A percentile compares a stretch with the other conserved stretches of the same genome.
Conservation (phyloP, 2,329 filamentous ascomycete genomes). For the Zymoseptoria pseudotritici region DNA sequence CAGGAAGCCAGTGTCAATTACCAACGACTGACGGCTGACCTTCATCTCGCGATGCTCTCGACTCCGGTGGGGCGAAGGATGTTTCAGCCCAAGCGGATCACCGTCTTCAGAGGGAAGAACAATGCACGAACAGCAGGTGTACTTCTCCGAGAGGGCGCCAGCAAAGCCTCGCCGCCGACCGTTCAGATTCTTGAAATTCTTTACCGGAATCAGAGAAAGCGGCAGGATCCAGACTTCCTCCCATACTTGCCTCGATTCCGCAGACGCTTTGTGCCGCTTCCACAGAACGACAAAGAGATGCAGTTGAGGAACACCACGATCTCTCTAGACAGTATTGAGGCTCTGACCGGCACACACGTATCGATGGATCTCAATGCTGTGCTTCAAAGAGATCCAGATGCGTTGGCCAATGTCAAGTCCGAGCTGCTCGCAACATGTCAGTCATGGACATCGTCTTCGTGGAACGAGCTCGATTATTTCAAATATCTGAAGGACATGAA, state of each 20-base stretch:
- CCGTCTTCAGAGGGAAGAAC: conserved; percentile 72
- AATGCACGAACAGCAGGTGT: conserved; percentile 77
- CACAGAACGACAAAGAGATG: conserved; percentile 60
- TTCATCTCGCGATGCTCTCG: conserved; percentile 68
- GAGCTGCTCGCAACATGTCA: conserved; percentile 62
- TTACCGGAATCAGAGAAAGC: conserved; percentile 53
- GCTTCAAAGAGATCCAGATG: conserved; percentile 38
- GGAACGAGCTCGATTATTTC: conserved; percentile 77
- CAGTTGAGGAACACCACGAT: conserved; percentile 62
- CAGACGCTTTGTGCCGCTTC: conserved; percentile 58
- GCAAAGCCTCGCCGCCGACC: conserved; percentile 57
- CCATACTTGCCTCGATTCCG: conserved; percentile 72
- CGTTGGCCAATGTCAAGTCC: conserved; percentile 55
- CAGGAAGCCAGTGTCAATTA: conserved; percentile 77
- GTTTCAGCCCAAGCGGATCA: conserved; percentile 65
- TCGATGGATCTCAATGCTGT: conserved; percentile 34
- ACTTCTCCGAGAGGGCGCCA: conserved; percentile 67
- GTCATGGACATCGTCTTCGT: conserved; percentile 66
- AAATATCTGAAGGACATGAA: conserved; percentile 71
- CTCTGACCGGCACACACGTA: conserved; percentile 61
- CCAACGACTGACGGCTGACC: conserved; percentile 67
- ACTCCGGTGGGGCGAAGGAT: conserved; percentile 77
- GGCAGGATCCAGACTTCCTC: conserved; percentile 76
- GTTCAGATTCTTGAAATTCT: conserved; percentile 74
- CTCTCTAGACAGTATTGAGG: conserved; percentile 72